Evolutionary conservation across 257 asterid genomes (phyloP).

Genomic region (Asclepias syriaca): DNA sequence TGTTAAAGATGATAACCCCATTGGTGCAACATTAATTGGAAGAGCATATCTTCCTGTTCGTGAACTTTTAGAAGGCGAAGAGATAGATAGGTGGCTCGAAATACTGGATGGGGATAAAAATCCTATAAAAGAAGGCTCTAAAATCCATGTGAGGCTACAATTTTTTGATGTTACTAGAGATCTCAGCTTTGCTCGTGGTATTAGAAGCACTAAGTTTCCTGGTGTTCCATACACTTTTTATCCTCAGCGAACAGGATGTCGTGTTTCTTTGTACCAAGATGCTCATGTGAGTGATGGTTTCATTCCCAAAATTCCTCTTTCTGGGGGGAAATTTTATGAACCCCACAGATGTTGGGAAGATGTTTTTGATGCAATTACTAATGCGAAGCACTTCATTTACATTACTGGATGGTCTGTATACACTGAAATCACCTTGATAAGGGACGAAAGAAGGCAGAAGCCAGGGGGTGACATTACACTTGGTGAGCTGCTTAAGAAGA

Average conservation of each 20-base stretch:
- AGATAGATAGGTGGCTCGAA: conserved; percentile 77
- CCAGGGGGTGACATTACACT: conserved; percentile 69
- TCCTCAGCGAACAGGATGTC: conserved; percentile 69
- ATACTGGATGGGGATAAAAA: conserved; percentile 64
- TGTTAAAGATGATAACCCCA: conserved; percentile 80
- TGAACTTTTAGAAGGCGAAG: conserved; percentile 81
- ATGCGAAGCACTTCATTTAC: conserved; percentile 77
- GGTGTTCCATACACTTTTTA: conserved; percentile 88
- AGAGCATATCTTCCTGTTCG: conserved; percentile 75
- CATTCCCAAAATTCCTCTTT: conserved; percentile 57
- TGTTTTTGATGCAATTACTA: conserved; percentile 63
- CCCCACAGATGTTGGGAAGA: conserved; percentile 85
- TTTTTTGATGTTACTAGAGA: conserved; percentile 57
- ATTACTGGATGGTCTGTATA: conserved; percentile 92
- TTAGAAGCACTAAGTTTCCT: conserved; percentile 52
- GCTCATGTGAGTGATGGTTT: conserved; percentile 73
- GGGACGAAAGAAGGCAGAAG: conserved; percentile 75
- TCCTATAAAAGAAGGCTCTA: conserved; percentile 65
- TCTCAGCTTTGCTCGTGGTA: conserved; percentile 65
- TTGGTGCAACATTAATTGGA: conserved; percentile 90
- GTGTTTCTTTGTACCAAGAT: conserved; percentile 65
- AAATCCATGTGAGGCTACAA: conserved; percentile 78
- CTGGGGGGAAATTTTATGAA: conserved; percentile 58
- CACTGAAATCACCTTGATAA: conserved; percentile 55
- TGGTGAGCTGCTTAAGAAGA: conserved; percentile 71